Base-by-base conservation (phyloP, 352 stramenopile genomes). In the Phytopythium litorale region DNA sequence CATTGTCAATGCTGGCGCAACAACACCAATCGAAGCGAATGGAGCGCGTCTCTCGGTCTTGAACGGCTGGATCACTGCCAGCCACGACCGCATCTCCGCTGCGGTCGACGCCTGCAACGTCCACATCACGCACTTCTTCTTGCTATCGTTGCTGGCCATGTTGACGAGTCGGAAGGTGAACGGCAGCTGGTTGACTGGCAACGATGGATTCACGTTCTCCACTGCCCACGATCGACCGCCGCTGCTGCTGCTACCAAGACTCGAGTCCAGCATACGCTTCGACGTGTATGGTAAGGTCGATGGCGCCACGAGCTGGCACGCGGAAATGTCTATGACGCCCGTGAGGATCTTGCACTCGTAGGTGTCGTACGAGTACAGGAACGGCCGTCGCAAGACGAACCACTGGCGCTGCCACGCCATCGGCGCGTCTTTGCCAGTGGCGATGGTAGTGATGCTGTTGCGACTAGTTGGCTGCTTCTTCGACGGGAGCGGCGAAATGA, bases 341-440 rank as follows among this genome's bases (percentile, higher is more conserved):
- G 83, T 76, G 48, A 88, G 71, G 15, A 87, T 75, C 45, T 91
- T 87, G 18, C 74, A 68, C 0, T 80, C 79, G 38, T 91, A 89
- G 55, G 67, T 86, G 64, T 86, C 77, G 69, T 91, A 94, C 1
- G 64, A 70, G 59, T 91, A 92, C 33, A 94, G 65, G 58, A 94
- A 92, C 25, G 85, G 85, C 1, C 78, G 72, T 54, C 90, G 88
- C 49, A 94, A 64, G 28, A 94, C 85, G 45, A 94, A 91, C 85
- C 83, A 94, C 37, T 85, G 81, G 0, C 85, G 71, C 28, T 92
- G 73, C 81, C 85, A 94, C 8, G 54, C 63, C 9, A 50, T 49
- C 7, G 23, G 30, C 7, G 54, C 2, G 12, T 58, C 52, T 58
- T 58, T 58, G 11, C 32, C 46, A 7, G 19, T 19, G 23, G 32